A percentile compares a stretch with the other conserved stretches of the same genome.
Conservation (phyloP, 1,284 basidiomycete genomes). For the Ceratobasidium sp. region DNA sequence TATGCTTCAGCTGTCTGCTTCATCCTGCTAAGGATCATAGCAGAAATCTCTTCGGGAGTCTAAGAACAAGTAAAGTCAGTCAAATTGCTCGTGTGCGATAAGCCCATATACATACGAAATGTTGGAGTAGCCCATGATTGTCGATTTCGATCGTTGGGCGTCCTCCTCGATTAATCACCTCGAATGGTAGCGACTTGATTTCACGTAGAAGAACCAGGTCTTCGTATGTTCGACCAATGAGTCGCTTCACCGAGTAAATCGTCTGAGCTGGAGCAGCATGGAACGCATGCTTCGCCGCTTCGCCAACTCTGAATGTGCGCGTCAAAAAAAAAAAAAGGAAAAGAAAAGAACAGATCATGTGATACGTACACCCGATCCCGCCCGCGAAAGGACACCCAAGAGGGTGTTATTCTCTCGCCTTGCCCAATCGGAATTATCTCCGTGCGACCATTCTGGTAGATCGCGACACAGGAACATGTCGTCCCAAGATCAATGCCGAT, state of each 20-base stretch:
- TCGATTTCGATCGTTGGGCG: slow-evolving; percentile 70
- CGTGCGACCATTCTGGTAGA: slow-evolving; percentile 28
- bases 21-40: slow-evolving; percentile 61
- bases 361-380: background rate
- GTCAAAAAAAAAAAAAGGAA: background rate
- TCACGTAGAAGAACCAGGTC: slow-evolving; percentile 60
- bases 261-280: slow-evolving; percentile 54
- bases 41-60: background rate
- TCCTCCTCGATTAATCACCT: slow-evolving; percentile 63
- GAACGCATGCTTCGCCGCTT: background rate
- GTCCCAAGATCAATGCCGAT: slow-evolving; percentile 63
- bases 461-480: slow-evolving; percentile 30
- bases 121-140: slow-evolving; percentile 65
- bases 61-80: background rate
- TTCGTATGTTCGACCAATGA: slow-evolving; percentile 62
- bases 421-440: slow-evolving; percentile 47
- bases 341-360: no score
- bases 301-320: background rate
- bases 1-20: slow-evolving; percentile 73
- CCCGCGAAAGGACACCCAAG: slow-evolving; percentile 56
- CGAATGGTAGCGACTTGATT: slow-evolving; percentile 59
- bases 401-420: slow-evolving; percentile 59
- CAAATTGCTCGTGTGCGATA: background rate
- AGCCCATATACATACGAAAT: slow-evolving; percentile 55
- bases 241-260: slow-evolving; percentile 71